These are phyloP conservation scores for Jaenimonas drosophilae DNA, from an alignment of 208 protist genomes.

Conservation along the genomic window DNA sequence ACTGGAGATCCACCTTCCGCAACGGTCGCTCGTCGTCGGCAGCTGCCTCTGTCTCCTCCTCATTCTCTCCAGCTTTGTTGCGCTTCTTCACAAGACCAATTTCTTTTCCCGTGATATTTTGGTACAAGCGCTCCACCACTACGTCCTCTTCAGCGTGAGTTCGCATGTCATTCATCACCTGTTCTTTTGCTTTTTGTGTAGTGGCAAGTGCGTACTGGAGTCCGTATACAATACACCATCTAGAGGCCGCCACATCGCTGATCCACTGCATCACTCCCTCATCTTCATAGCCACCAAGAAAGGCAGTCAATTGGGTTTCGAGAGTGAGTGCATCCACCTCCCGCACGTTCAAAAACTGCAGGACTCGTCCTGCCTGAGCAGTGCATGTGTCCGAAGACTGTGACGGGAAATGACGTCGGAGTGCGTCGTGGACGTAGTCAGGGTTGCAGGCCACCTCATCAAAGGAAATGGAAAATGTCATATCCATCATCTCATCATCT, in stretches of 20 bases:
- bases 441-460: constrained; percentile 79
- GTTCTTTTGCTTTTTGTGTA: constrained; percentile 53
- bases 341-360: constrained; percentile 49
- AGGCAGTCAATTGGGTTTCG: constrained; percentile 82
- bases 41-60: constrained; percentile 3
- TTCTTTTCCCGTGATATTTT: constrained; percentile 75
- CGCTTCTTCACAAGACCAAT: constrained; percentile 13
- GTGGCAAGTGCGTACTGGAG: constrained; percentile 42
- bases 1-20: constrained; percentile 57
- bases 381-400: constrained; percentile 46
- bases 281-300: constrained; percentile 76
- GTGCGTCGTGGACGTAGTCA: constrained; percentile 61
- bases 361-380: constrained; percentile 41
- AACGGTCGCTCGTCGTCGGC: constrained; percentile 20
- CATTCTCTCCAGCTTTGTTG: constrained; percentile 1
- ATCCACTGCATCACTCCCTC: constrained; percentile 79
- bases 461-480: constrained; percentile 38
- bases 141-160: constrained; percentile 47
- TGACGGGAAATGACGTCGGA: constrained; percentile 71
- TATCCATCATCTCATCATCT: constrained; percentile 2
- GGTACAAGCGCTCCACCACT: constrained; percentile 64
- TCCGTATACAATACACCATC: constrained; percentile 81
- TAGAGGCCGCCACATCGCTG: constrained; percentile 39
- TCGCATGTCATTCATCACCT: constrained; percentile 69
- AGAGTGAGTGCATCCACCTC: constrained; percentile 55